These are phyloP conservation scores for Begonia peltatifolia DNA, from an alignment of 306 rosid species.

Conservation along the genomic window DNA sequence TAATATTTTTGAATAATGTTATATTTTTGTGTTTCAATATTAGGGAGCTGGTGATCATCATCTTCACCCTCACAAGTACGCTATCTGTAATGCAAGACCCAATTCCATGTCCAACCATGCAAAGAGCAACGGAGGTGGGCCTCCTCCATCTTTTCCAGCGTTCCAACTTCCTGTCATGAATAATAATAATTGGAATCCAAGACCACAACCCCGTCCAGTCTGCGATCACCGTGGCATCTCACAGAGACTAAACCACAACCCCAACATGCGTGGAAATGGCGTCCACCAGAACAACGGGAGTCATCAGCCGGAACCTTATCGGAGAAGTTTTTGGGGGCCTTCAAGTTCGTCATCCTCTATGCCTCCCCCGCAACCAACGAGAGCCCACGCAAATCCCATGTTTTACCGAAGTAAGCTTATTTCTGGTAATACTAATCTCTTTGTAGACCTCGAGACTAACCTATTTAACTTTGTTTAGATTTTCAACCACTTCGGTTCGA, in stretches of 20 bases:
- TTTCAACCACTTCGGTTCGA: too few relatives aligned
- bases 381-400: too few relatives aligned
- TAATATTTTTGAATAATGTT: neutral
- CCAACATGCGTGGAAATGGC: too few relatives aligned
- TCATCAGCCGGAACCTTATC: too few relatives aligned
- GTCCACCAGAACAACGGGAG: too few relatives aligned
- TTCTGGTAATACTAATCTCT: too few relatives aligned
- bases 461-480: too few relatives aligned
- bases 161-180: conserved; percentile 24
- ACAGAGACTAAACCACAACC: conserved; percentile 44
- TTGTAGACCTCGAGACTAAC: too few relatives aligned
- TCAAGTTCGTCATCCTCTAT: too few relatives aligned
- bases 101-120: conserved; percentile 28
- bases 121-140: conserved; percentile 21
- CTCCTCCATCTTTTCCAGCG: conserved; percentile 48
- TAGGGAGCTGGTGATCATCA: conserved; percentile 41
- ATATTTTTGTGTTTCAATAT: conserved; percentile 13
- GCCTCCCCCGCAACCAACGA: too few relatives aligned
- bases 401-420: too few relatives aligned
- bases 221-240: conserved; percentile 26
- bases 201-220: conserved; percentile 20
- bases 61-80: conserved; percentile 26
- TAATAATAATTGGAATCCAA: conserved; percentile 39
- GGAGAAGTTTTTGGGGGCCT: too few relatives aligned
- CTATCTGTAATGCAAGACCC: conserved; percentile 21